These are phyloP conservation scores for Anisodus tanguticus DNA, from an alignment of 257 asterid genomes.

Conservation along the genomic window DNA sequence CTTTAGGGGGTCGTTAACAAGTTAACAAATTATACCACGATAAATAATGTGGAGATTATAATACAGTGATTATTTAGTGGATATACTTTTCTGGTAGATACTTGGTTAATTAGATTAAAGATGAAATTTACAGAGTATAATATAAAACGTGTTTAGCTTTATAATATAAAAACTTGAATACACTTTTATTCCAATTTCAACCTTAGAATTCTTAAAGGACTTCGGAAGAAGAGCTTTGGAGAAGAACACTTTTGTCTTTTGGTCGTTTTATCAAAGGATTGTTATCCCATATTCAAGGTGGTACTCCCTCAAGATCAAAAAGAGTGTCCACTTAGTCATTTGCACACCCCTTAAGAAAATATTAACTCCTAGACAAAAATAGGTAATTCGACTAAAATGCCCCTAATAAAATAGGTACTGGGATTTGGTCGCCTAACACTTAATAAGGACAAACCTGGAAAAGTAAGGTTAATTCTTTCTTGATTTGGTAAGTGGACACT, in stretches of 20 bases:
- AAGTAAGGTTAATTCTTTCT: too few species aligned
- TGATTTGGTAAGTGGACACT: too few species aligned
- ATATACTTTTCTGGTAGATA: background rate
- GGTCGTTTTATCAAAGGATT: background rate
- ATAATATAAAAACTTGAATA: background rate
- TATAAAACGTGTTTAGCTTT: too few species aligned
- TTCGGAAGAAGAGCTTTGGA: background rate
- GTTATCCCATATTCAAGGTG: background rate
- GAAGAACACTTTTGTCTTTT: background rate
- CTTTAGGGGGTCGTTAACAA: background rate
- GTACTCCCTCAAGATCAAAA: background rate
- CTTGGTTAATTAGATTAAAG: too few species aligned
- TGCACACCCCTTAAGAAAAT: too few species aligned
- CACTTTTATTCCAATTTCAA: background rate
- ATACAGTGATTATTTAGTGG: background rate
- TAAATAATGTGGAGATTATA: background rate
- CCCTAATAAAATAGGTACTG: too few species aligned
- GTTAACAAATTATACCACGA: too few species aligned
- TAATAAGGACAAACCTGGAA: too few species aligned
- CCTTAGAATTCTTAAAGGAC: background rate
- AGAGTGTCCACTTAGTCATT: too few species aligned
- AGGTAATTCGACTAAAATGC: too few species aligned
- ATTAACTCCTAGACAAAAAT: too few species aligned
- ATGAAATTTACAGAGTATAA: background rate
- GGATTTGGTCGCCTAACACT: too few species aligned